Percentiles rank a stretch among this genome's conserved stretches.
These are phyloP conservation scores for Alternaria consortialis DNA, from an alignment of 2,329 filamentous ascomycete genomes.

Conservation along the genomic window DNA sequence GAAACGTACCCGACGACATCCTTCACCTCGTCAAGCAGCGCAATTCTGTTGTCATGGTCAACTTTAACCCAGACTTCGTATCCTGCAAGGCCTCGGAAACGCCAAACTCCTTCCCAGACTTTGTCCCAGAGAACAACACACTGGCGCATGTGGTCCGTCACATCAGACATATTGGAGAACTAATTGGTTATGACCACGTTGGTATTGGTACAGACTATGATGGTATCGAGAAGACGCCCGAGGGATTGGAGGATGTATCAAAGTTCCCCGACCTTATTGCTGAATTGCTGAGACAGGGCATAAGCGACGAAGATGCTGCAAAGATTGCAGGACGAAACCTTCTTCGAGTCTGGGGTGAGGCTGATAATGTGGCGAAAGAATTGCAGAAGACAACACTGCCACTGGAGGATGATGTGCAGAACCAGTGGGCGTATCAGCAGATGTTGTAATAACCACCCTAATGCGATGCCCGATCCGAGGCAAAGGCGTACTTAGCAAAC, in stretches of 20 bases:
- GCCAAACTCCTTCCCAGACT: slow-evolving; percentile 71
- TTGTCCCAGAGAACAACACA: slow-evolving; percentile 73
- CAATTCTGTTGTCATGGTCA: slow-evolving; percentile 87
- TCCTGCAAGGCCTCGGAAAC: slow-evolving; percentile 71
- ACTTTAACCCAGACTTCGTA: slow-evolving; percentile 84
- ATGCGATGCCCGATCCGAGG: background rate
- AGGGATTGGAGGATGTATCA: slow-evolving; percentile 83
- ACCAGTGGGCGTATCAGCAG: slow-evolving; percentile 26
- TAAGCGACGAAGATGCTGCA: slow-evolving; percentile 75
- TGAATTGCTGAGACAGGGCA: slow-evolving; percentile 75
- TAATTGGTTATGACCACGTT: slow-evolving; percentile 87
- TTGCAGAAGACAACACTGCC: slow-evolving; percentile 64
- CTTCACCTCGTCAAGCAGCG: slow-evolving; percentile 77
- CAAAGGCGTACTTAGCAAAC: background rate
- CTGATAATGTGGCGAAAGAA: slow-evolving; percentile 73
- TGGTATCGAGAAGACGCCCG: slow-evolving; percentile 72
- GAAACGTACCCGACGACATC: slow-evolving; percentile 89
- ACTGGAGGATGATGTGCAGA: slow-evolving; percentile 55
- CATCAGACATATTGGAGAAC: slow-evolving; percentile 80
- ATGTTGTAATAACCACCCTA: background rate
- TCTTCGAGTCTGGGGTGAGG: slow-evolving; percentile 82
- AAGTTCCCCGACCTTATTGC: slow-evolving; percentile 82
- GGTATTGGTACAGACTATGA: slow-evolving; percentile 92
- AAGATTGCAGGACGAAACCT: slow-evolving; percentile 84
- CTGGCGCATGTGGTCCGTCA: slow-evolving; percentile 81